These are phyloP conservation scores for Syzygium aqueum DNA, from an alignment of 345 rosid species.

Conservation along the genomic window DNA sequence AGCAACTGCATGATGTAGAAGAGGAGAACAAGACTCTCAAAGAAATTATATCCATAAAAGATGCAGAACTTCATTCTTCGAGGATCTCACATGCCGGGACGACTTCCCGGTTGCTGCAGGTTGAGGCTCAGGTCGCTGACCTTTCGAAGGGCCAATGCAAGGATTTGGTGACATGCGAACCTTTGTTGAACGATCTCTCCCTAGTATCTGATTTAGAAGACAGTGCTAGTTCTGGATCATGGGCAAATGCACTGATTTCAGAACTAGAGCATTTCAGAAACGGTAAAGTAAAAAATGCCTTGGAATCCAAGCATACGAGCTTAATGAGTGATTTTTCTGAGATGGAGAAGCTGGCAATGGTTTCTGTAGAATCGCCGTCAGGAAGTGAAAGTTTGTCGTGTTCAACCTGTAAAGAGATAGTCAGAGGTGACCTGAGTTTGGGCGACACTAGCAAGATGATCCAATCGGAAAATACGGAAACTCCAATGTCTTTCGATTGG, in stretches of 20 bases:
- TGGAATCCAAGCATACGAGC: slow-evolving; percentile 25
- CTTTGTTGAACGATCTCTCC: slow-evolving; percentile 4
- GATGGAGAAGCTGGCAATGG: slow-evolving; percentile 79
- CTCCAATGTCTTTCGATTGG: slow-evolving; percentile 58
- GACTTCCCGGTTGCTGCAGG: slow-evolving; percentile 36
- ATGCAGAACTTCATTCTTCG: slow-evolving; percentile 42
- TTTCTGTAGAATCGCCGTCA: slow-evolving; percentile 32
- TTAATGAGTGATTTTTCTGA: slow-evolving; percentile 70
- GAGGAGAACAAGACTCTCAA: slow-evolving; percentile 72
- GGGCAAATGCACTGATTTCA: slow-evolving; percentile 47
- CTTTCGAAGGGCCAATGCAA: slow-evolving; percentile 15
- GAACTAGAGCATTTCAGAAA: slow-evolving; percentile 38
- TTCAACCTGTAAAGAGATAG: slow-evolving; percentile 11
- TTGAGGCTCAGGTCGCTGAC: slow-evolving; percentile 24
- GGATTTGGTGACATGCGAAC: slow-evolving; percentile 20
- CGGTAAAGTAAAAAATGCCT: slow-evolving; percentile 16
- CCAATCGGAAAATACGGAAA: slow-evolving; percentile 12
- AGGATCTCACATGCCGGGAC: slow-evolving; percentile 41
- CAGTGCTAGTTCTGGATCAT: slow-evolving; percentile 39
- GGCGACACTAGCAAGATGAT: slow-evolving; percentile 4
- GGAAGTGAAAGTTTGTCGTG: slow-evolving; percentile 1
- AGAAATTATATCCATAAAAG: slow-evolving; percentile 47
- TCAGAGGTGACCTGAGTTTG: slow-evolving; percentile 9
- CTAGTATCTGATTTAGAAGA: slow-evolving; percentile 5
- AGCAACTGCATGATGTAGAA: slow-evolving; percentile 43